Evolutionary conservation across 1,139 yeast species (phyloP), one percentile per base, ranked within the genome.

Genomic region (Pneumocystis oryctolagi): DNA sequence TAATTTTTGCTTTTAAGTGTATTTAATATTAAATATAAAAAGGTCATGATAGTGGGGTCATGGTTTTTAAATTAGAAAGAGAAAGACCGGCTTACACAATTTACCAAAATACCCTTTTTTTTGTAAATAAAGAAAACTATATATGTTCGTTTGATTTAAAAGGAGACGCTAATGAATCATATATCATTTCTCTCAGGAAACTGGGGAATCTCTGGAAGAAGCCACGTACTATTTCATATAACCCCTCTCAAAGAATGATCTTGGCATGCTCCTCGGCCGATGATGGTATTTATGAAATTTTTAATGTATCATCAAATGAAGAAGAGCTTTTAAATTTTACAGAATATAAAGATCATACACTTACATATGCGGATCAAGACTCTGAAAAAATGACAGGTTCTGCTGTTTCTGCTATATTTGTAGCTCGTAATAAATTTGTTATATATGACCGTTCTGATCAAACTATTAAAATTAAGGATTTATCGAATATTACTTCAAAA

Each of bases 31-130:
- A 20, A 57, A 9, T 39, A 12, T 57, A 5, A 20, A 39, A 39
- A 59, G 53, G 67, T 71, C 97, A 92, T 75, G 98, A 94, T 75
- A 81, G 89, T 16, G 99, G 99, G 72, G 96, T 90, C 37, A 90
- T 92, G 96, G 95, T 94, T 63, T 94, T 94, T 81, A 94, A 94
- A 76, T 80, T 94, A 67, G 97, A 89, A 74, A 85, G 98, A 72
- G 99, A 94, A 79, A 84, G 98, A 74, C 98, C 98, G 30, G 96
- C 97, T 28, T 82, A 82, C 70, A 78, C 89, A 3, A 74, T 85
- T 57, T 83, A 82, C 76, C 94, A 87, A 72, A 82, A 80, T 73
- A 81, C 80, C 67, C 76, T 94, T 69, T 82, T 80, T 68, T 92
- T 80, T 71, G 84, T 90, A 70, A 89, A 89, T 75, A 81, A 83